Base-by-base conservation (phyloP, 768 basidiomycete species). In the Lentinula sp. region DNA sequence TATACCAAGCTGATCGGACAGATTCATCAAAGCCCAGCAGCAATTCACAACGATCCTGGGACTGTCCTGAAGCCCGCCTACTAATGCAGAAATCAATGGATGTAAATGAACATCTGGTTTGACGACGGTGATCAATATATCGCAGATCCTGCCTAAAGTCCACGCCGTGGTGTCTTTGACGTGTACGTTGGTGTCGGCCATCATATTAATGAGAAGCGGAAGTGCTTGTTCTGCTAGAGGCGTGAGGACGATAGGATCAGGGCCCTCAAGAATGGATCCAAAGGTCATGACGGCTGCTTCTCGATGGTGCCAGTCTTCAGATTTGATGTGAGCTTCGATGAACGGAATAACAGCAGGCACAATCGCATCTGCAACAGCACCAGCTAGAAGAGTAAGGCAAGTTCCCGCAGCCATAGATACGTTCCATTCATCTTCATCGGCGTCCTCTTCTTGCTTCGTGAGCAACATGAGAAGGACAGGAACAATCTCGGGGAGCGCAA, bases 271-370 rank as follows among this genome's bases (percentile, higher is more conserved):
- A 68, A 99, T 98, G 0, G 93, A 95, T 48, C 96, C 96, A 68
- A 98, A 99, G 18, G 95, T 87, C 95, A 98, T 99, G 60, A 98
- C 87, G 5, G 95, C 96, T 0, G 97, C 97, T 72, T 99, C 97
- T 45, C 97, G 93, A 59, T 87, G 80, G 69, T 92, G 93, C 97
- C 97, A 99, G 70, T 97, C 93, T 32, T 86, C 81, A 28, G 86
- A 78, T 69, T 90, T 92, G 80, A 99, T 98, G 75, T 98, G 87
- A 15, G 87, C 87, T 75, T 98, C 97, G 68, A 99, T 98, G 80
- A 98, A 99, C 7, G 97, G 96, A 59, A 99, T 95, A 56, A 98
- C 92, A 6, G 88, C 87, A 1, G 90, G 86, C 9, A 99, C 96
- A 65, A 99, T 91, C 11, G 83, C 78, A 70, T 99, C 96, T 59